These are phyloP conservation scores for Coemansia interrupta DNA, from an alignment of 192 early-diverging fungal species.

Conservation along the genomic window DNA sequence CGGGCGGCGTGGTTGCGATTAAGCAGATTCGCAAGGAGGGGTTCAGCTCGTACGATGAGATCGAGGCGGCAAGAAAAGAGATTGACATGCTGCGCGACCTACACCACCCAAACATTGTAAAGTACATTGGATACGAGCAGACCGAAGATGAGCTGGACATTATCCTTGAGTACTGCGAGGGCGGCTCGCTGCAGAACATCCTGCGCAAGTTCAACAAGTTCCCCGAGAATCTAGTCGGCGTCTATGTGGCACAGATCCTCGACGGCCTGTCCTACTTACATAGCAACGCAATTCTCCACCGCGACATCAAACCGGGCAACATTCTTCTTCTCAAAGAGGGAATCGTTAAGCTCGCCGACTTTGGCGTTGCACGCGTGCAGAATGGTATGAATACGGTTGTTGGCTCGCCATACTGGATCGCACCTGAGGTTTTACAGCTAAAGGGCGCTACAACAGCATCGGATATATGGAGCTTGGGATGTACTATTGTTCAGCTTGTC, in stretches of 20 bases:
- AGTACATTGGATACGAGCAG: conserved; percentile 73
- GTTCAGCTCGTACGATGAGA: conserved; percentile 60
- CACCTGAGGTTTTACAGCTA: conserved; percentile 68
- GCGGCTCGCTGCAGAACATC: conserved; percentile 67
- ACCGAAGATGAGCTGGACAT: conserved; percentile 71
- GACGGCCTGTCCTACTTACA: conserved; percentile 56
- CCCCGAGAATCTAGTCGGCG: conserved; percentile 67
- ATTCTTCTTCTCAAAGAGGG: conserved; percentile 69
- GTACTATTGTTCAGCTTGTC: conserved; percentile 68
- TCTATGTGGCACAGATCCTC: conserved; percentile 64
- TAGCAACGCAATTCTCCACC: conserved; percentile 56
- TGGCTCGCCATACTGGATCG: conserved; percentile 78
- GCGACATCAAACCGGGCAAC: conserved; percentile 64
- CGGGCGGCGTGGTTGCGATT: conserved; percentile 66
- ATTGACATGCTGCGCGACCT: conserved; percentile 81
- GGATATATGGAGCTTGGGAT: conserved; percentile 70
- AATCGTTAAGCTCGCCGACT: conserved; percentile 71
- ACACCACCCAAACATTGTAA: conserved; percentile 64
- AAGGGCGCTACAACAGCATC: conserved; percentile 66
- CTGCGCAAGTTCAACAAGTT: conserved; percentile 70
- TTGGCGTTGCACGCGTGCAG: conserved; percentile 67
- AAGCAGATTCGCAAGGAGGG: conserved; percentile 64
- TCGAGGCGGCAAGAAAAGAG: conserved; percentile 67
- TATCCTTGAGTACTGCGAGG: conserved; percentile 80
- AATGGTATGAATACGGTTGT: conserved; percentile 65